A percentile compares a stretch with the other conserved stretches of the same genome.
phyloP scores from a whole-genome alignment of 1,284 basidiomycete species.

The Xanthoconium separans region DNA sequence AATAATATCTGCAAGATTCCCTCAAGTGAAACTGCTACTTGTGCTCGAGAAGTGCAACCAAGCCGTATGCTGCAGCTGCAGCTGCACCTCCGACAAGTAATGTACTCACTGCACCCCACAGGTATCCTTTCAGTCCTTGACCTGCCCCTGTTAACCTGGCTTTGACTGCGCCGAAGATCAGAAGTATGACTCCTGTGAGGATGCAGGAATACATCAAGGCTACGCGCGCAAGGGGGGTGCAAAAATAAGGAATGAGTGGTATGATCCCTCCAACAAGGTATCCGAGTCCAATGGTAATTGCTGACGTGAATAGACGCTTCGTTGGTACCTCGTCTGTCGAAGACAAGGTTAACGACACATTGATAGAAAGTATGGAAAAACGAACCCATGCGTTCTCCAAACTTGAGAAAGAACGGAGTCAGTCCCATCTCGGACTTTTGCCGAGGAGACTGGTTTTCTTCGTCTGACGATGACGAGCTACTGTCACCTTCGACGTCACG shows the following conservation, averaged over 20 bases:
- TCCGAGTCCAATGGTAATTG: conserved; percentile 89
- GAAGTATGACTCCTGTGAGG: conserved; percentile 80
- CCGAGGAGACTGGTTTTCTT: conserved; percentile 50
- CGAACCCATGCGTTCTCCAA: conserved; percentile 84
- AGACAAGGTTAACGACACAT: not conserved
- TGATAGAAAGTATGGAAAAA: conserved; percentile 8
- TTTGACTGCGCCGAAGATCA: conserved; percentile 89
- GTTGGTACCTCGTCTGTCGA: conserved; percentile 77
- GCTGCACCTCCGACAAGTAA: conserved; percentile 88
- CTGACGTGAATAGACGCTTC: conserved; percentile 72
- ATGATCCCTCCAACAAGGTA: conserved; percentile 87
- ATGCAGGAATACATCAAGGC: conserved; percentile 74
- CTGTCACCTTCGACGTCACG: conserved; percentile 60
- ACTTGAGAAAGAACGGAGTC: conserved; percentile 90
- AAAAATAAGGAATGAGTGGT: conserved; percentile 90
- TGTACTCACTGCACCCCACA: conserved; percentile 90
- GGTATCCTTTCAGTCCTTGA: conserved; percentile 50
- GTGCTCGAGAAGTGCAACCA: conserved; percentile 75
- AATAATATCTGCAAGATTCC: not conserved
- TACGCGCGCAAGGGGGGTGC: conserved; percentile 62
- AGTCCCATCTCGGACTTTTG: conserved; percentile 78
- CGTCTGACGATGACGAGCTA: conserved; percentile 36
- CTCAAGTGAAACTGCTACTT: not conserved
- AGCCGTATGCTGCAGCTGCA: conserved; percentile 84
- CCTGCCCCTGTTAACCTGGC: conserved; percentile 86